Base-by-base conservation (phyloP, 23 red algal genomes). In the Cyanidioschyzon merolae region DNA sequence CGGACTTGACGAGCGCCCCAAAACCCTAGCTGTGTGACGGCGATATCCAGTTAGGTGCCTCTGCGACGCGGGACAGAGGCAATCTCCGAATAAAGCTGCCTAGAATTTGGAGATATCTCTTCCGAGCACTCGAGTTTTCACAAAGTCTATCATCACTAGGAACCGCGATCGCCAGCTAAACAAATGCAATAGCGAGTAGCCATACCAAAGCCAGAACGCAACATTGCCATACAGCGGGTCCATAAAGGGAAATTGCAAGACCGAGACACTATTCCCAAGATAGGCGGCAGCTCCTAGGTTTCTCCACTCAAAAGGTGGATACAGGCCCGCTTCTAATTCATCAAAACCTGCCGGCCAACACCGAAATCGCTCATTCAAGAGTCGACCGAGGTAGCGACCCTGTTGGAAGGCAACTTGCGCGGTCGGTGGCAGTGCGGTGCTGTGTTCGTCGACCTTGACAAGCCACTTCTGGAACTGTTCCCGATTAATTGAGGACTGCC, bases 401-500 rank as follows among this genome's bases (percentile, higher is more conserved):
- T 96, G 92, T 68, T 96, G 92, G 18, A 75, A 84, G 18, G 92
- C 92, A 12, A 96, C 92, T 75, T 96, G 92, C 15, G 87, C 92
- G 25, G 92, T 96, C 37, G 82, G 77, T 57, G 92, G 92, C 59
- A 96, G 77, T 21, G 91, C 45, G 16, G 67, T 71, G 63, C n/a
- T 71, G 63, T 71, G 63, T 7, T 7, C 63, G 63, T 71, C 63
- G 63, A 71, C 32, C 21, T 27, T 7, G 16, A 7, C n/a, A 35
- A 71, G 63, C 63, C 63, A 71, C 30, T 71, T 27, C 7, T 25
- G 3, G 32, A 71, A 71, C 7, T 71, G 3, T 25, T 71, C 29
- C 30, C 63, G 12, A 25, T 7, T 27, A 3, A 71, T 35, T 3
- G 63, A 32, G 29, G 21, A 25, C 32, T 35, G 63, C 2, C n/a